Base-by-base conservation (phyloP, 2,329 filamentous ascomycete species). In the Orbilia quercus region DNA sequence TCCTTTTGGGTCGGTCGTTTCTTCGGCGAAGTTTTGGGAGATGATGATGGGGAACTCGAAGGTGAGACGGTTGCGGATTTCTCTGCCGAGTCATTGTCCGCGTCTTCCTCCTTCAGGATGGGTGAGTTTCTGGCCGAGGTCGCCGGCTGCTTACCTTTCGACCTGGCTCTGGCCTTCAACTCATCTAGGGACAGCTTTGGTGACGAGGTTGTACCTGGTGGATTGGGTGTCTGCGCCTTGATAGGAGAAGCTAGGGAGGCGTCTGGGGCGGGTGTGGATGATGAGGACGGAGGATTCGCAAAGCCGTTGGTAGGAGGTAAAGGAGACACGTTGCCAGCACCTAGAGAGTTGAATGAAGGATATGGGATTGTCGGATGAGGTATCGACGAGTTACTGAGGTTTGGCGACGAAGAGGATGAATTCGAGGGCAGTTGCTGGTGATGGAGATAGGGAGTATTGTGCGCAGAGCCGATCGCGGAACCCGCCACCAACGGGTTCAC, bases 1-100 rank as follows among this genome's bases (percentile, higher is more conserved):
- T 75, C 76, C n/a, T 75, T 71, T 31, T 77, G 77, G 5, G 73
- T 75, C 2, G 77, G 75, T 18, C 74, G 69, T 40, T 75, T 72
- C 51, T 76, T 75, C 45, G 74, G 36, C 2, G 31, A 22, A 20
- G 62, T 71, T 38, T 64, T 62, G 20, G 66, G 66, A 25, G 66
- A 71, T 7, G 23, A 42, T 7, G 23, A 45, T 5, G 65, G 66
- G 6, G 66, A 71, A 45, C 53, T 57, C 1, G 66, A 34, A n/a
- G 23, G 20, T 20, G 50, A 58, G n/a, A 42, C 66, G n/a, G 42
- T 50, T 7, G 42, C 42, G 4, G 66, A 63, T 12, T 71, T 63
- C 5, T 51, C 11, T 12, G 14, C 50, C 31, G 34, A 9, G 14
- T 71, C 50, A n/a, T 51, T 58, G 18, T 50, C 66, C 38, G 42